Base-by-base conservation (phyloP, 2,329 filamentous ascomycete species). In the Aspergillus sp. region DNA sequence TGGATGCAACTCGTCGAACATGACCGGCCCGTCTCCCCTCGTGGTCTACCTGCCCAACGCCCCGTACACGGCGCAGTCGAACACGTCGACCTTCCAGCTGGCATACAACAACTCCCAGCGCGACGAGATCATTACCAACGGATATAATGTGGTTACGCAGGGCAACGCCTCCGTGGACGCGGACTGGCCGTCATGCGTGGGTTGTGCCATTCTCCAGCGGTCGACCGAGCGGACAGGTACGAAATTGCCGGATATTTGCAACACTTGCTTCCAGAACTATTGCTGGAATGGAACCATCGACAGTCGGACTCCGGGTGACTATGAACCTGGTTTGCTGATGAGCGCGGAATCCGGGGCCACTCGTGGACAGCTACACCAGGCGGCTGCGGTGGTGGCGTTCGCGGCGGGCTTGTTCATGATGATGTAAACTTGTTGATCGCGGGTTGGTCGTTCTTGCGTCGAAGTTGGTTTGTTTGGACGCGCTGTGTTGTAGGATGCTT, bases 11-110 rank as follows among this genome's bases (percentile, higher is more conserved):
- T 77, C 78, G 23, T 76, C 91, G 0, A 54, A 54, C 16, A 36
- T 47, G 5, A 47, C 44, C 13, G 36, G 25, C 10, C 49, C 52
- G 5, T 34, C 52, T 4, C 59, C 59, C 3, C 73, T 96, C 1
- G 77, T 96, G 57, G 89, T 96, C 58, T 99, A 99, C 76, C 71
- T 97, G 46, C 90, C 93, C 53, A 95, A 94, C 66, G 80, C 87
- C 17, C 91, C 91, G 1, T 96, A 95, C 74, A 81, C 86, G 44
- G 82, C 82, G 66, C 73, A 80, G 59, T 88, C 86, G 70, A 97
- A 97, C 76, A 81, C 88, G 4, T 88, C 87, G 2, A 97, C 92
- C 43, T 93, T 88, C 69, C 78, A 85, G 55, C 76, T 85, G 38
- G 71, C 73, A 31, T 90, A 92, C 78, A 78, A 81, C 34, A 72